Conservation (phyloP, 164 flowering plant species). For the Umbilicus rupestris region DNA sequence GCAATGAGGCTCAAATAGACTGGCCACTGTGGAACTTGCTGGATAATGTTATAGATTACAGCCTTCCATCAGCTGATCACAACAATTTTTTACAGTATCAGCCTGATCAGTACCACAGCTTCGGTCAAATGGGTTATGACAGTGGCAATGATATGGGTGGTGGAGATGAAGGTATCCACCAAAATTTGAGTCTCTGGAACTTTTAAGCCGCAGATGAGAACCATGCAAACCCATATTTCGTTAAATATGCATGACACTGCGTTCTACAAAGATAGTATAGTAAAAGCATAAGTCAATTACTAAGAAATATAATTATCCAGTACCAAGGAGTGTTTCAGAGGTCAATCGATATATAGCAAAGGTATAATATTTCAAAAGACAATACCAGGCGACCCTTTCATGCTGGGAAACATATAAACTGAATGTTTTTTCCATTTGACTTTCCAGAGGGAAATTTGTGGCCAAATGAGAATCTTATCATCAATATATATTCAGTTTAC, state of each 20-base stretch:
- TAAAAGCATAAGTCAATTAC: neutral
- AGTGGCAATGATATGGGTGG: neutral
- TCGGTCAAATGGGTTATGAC: neutral
- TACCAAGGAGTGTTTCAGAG: neutral
- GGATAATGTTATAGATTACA: neutral
- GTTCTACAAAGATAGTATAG: neutral
- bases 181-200: conserved; percentile 7
- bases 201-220: conserved; percentile 1
- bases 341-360: neutral
- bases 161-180: neutral
- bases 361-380: neutral
- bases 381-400: neutral
- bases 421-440: neutral
- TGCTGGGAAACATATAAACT: neutral
- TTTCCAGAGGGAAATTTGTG: neutral
- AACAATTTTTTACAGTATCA: conserved; percentile 3
- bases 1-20: conserved; percentile 2
- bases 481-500: neutral
- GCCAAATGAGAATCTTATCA: neutral
- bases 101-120: neutral
- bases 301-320: neutral
- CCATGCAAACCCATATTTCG: neutral
- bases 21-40: conserved; percentile 6
- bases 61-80: neutral
- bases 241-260: neutral